Conservation (phyloP, 768 basidiomycete genomes). For the Fistulinella prunicolor region DNA sequence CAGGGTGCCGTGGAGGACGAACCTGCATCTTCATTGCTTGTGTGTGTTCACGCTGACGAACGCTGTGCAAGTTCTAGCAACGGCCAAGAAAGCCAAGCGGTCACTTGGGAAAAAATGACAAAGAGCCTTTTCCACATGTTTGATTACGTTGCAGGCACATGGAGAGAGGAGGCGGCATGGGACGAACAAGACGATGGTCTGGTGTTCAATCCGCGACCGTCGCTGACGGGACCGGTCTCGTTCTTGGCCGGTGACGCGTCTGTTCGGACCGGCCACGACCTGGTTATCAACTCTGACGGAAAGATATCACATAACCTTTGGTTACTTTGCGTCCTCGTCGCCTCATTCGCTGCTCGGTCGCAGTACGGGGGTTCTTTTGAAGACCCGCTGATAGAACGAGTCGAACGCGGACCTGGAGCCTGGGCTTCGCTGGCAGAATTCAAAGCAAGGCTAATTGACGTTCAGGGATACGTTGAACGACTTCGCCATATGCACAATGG, state of each 20-base stretch:
- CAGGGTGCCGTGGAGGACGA: slow-evolving; percentile 19
- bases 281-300: slow-evolving; percentile 51
- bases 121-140: slow-evolving; percentile 18
- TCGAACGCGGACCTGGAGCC: slow-evolving; percentile 12
- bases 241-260: slow-evolving; percentile 14
- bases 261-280: slow-evolving; percentile 12
- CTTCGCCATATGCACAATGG: slow-evolving; percentile 17
- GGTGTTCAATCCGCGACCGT: slow-evolving; percentile 27
- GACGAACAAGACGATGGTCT: slow-evolving; percentile 25
- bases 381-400: slow-evolving; percentile 12
- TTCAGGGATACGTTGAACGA: slow-evolving; percentile 22
- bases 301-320: slow-evolving; percentile 50
- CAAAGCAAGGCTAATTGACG: slow-evolving; percentile 24
- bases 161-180: slow-evolving; percentile 25
- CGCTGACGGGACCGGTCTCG: slow-evolving; percentile 8
- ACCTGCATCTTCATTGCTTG: slow-evolving; percentile 2
- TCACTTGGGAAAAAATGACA: slow-evolving; percentile 14
- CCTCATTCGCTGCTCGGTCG: slow-evolving; percentile 16
- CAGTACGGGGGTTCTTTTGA: slow-evolving; percentile 12
- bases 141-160: slow-evolving; percentile 18
- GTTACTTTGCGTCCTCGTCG: slow-evolving; percentile 39
- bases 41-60: slow-evolving; percentile 2
- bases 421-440: slow-evolving; percentile 16
- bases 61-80: background rate
- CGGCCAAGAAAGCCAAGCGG: slow-evolving; percentile 4